Conservation (phyloP, 306 rosid species). For the Vigna angularis region DNA sequence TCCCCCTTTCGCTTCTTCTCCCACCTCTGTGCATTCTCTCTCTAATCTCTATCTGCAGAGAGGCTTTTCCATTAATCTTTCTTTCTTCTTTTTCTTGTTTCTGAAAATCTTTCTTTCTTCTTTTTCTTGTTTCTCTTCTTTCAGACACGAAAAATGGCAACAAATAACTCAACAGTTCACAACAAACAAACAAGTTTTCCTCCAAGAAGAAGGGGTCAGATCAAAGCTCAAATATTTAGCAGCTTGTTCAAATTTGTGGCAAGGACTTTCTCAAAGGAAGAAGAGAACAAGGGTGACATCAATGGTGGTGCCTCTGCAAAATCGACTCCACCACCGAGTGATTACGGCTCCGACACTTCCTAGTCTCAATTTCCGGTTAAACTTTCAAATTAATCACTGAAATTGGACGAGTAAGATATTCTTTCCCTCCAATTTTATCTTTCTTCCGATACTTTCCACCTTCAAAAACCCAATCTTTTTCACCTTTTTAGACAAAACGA, state of each 20-base stretch:
- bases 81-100: not conserved
- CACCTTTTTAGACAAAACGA: not conserved
- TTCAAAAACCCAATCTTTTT: not conserved
- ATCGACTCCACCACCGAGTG: constrained; percentile 47
- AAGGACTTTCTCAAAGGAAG: constrained; percentile 37
- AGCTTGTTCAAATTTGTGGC: constrained; percentile 38
- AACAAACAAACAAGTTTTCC: constrained; percentile 34
- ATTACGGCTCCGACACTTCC: constrained; percentile 42
- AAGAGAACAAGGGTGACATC: not conserved
- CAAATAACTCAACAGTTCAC: not conserved
- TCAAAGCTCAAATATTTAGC: constrained; percentile 50
- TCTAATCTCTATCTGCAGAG: not conserved
- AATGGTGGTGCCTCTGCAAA: constrained; percentile 36
- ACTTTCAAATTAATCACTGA: not conserved
- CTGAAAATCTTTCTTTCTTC: not conserved
- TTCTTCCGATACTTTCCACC: not conserved
- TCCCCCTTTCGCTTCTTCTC: not conserved
- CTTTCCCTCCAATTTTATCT: not conserved
- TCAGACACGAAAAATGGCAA: constrained; percentile 34
- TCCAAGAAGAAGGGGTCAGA: constrained; percentile 44
- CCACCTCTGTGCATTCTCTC: not conserved
- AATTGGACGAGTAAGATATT: not conserved
- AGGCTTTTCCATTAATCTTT: not conserved
- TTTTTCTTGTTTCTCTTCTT: not conserved
- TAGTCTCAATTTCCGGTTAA: not conserved